Conservation (phyloP, 2,329 filamentous ascomycete species). For the Verticillium dahliae region DNA sequence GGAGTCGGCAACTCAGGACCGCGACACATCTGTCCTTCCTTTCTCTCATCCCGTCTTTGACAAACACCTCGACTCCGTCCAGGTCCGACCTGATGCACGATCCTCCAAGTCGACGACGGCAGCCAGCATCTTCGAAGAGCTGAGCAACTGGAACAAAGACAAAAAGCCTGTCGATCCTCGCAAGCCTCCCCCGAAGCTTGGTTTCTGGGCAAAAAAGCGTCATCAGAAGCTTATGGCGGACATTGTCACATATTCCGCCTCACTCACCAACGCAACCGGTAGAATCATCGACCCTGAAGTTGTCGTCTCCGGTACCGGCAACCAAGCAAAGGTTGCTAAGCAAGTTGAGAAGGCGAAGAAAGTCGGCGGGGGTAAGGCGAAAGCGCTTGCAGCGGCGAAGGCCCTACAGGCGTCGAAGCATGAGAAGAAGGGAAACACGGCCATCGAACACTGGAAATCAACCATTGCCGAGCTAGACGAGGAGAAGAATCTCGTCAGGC, state of each 20-base stretch:
- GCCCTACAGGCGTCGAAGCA: slow-evolving; percentile 26
- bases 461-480: slow-evolving; percentile 39
- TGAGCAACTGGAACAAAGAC: slow-evolving; percentile 57
- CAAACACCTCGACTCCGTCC: slow-evolving; percentile 34
- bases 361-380: slow-evolving; percentile 26
- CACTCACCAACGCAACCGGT: slow-evolving; percentile 58
- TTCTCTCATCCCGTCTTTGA: slow-evolving; percentile 43
- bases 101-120: slow-evolving; percentile 13
- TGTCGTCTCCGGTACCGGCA: slow-evolving; percentile 30
- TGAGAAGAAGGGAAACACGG: slow-evolving; percentile 17
- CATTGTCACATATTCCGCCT: slow-evolving; percentile 62
- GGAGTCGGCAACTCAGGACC: not conserved
- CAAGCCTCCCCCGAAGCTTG: slow-evolving; percentile 13
- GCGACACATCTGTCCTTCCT: slow-evolving; percentile 25
- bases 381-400: slow-evolving; percentile 24
- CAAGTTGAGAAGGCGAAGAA: slow-evolving; percentile 16
- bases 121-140: slow-evolving; percentile 36
- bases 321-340: slow-evolving; percentile 8
- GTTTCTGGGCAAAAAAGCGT: slow-evolving; percentile 28
- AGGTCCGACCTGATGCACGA: slow-evolving; percentile 22
- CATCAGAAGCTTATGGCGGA: slow-evolving; percentile 64
- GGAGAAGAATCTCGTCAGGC: slow-evolving; percentile 30
- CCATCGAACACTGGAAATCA: slow-evolving; percentile 35
- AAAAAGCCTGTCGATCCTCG: slow-evolving; percentile 38
- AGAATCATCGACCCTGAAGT: slow-evolving; percentile 61